Percentiles rank a stretch among this genome's conserved stretches.
phyloP scores from a whole-genome alignment of 257 asterid species.

The Paraleonurus japonicus region DNA sequence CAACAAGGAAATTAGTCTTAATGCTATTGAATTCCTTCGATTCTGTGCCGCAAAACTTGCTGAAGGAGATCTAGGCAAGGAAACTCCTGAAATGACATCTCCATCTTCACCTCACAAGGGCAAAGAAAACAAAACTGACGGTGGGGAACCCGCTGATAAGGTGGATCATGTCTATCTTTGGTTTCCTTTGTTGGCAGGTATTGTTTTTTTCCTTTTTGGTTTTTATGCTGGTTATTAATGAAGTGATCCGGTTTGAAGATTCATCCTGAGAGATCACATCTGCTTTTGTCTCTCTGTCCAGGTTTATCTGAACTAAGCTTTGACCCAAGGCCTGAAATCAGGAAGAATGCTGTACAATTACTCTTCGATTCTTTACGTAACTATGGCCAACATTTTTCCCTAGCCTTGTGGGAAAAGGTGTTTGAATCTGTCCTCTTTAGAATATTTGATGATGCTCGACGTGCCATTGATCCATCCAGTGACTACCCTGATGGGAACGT shows the following conservation, averaged over 20 bases:
- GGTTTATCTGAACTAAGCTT: slow-evolving; percentile 98
- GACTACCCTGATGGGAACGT: slow-evolving; percentile 47
- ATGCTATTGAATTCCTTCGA: slow-evolving; percentile 93
- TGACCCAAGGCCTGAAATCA: slow-evolving; percentile 92
- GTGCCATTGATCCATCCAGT: slow-evolving; percentile 85
- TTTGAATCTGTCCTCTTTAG: slow-evolving; percentile 96
- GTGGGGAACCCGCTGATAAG: slow-evolving; percentile 61
- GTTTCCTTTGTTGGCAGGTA: slow-evolving; percentile 99
- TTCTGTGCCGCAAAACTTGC: slow-evolving; percentile 98
- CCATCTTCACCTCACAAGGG: slow-evolving; percentile 68
- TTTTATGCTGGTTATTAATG: slow-evolving; percentile 12
- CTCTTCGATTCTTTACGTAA: slow-evolving; percentile 92
- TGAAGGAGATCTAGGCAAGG: slow-evolving; percentile 84
- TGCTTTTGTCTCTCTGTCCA: slow-evolving; percentile 32
- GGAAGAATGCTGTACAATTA: slow-evolving; percentile 91
- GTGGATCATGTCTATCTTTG: slow-evolving; percentile 92
- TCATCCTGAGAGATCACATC: slow-evolving; percentile 6
- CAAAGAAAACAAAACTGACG: slow-evolving; percentile 61
- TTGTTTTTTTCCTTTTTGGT: background rate
- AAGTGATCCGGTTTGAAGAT: background rate
- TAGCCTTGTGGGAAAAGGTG: slow-evolving; percentile 94
- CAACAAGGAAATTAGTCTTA: slow-evolving; percentile 93
- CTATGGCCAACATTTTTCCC: slow-evolving; percentile 90
- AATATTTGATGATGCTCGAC: slow-evolving; percentile 89
- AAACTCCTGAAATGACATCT: slow-evolving; percentile 48